Conservation (phyloP, 495 filamentous ascomycete species). For the Pseudoneurospora amorphoporcata region DNA sequence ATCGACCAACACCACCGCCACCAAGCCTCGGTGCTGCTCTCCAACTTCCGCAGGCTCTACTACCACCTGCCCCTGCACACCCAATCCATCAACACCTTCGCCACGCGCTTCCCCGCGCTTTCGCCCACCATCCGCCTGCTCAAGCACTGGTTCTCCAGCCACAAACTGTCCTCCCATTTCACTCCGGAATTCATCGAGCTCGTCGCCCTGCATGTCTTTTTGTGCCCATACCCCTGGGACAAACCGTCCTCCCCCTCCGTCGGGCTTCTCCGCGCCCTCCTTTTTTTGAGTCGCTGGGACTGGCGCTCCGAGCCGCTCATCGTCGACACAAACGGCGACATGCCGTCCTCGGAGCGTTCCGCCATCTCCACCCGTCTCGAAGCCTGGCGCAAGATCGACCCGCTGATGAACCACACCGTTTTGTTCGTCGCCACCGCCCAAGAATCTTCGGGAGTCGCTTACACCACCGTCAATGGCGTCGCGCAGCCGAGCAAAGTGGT, state of each 20-base stretch:
- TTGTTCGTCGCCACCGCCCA: constrained; percentile 75
- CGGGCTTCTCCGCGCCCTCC: constrained; percentile 70
- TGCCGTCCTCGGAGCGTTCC: constrained; percentile 45
- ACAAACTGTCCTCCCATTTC: constrained; percentile 69
- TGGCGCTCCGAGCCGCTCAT: constrained; percentile 78
- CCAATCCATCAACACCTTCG: constrained; percentile 65
- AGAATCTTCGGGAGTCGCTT: constrained; percentile 66
- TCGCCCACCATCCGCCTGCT: constrained; percentile 79
- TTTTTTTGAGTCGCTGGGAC: constrained; percentile 76
- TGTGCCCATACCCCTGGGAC: constrained; percentile 75
- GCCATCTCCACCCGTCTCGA: constrained; percentile 60
- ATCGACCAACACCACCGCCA: constrained; percentile 51
- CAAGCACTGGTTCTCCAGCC: constrained; percentile 81
- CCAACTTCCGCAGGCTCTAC: constrained; percentile 59
- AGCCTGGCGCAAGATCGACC: constrained; percentile 77
- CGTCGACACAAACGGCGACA: constrained; percentile 54
- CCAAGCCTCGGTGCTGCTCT: constrained; percentile 55
- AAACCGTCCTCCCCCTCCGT: constrained; percentile 67
- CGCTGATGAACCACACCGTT: constrained; percentile 70
- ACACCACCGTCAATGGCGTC: constrained; percentile 51
- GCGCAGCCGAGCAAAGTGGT: constrained; percentile 62
- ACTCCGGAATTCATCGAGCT: constrained; percentile 76
- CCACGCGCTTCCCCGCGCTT: constrained; percentile 69
- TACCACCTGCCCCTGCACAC: constrained; percentile 66
- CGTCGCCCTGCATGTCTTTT: constrained; percentile 60